A percentile compares a stretch with the other conserved stretches of the same genome.
Evolutionary conservation across 371 early-diverging fungal species (phyloP).

Genomic region (Mucor circinelloides): DNA sequence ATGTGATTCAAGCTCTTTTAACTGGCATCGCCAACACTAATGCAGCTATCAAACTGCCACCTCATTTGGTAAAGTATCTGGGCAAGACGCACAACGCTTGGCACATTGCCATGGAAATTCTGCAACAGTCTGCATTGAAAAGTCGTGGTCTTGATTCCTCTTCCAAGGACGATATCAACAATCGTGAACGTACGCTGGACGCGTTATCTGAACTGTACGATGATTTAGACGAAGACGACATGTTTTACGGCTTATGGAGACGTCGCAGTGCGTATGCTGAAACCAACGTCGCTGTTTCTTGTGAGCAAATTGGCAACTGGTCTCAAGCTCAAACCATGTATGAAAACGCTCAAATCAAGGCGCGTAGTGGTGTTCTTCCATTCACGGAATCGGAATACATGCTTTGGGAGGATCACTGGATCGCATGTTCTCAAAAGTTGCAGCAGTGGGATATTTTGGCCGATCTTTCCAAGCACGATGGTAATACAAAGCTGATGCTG

Average conservation of each 20-base stretch:
- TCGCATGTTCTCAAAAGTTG: conserved; percentile 86
- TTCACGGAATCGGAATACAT: conserved; percentile 96
- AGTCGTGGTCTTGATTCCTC: conserved; percentile 51
- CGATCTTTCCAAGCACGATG: conserved; percentile 92
- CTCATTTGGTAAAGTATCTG: conserved; percentile 90
- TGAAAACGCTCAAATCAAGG: conserved; percentile 94
- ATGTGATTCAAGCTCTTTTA: conserved; percentile 91
- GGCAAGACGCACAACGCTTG: conserved; percentile 91
- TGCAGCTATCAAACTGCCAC: conserved; percentile 81
- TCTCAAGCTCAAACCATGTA: conserved; percentile 89
- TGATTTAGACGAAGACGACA: conserved; percentile 83
- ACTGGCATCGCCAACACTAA: conserved; percentile 77
- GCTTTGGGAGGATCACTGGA: conserved; percentile 98
- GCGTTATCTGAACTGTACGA: conserved; percentile 85
- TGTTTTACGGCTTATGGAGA: conserved; percentile 93
- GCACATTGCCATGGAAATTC: conserved; percentile 83
- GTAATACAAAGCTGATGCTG: conserved; percentile 79
- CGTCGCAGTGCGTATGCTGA: conserved; percentile 92
- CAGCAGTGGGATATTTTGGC: conserved; percentile 99
- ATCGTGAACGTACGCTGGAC: conserved; percentile 86
- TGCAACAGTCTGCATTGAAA: conserved; percentile 60
- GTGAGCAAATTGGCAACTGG: conserved; percentile 95
- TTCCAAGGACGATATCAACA: conserved; percentile 76
- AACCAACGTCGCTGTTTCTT: conserved; percentile 94
- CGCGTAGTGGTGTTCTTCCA: conserved; percentile 83